Base-by-base conservation (phyloP, 2,329 filamentous ascomycete species). In the Sphaceloma murrayae region DNA sequence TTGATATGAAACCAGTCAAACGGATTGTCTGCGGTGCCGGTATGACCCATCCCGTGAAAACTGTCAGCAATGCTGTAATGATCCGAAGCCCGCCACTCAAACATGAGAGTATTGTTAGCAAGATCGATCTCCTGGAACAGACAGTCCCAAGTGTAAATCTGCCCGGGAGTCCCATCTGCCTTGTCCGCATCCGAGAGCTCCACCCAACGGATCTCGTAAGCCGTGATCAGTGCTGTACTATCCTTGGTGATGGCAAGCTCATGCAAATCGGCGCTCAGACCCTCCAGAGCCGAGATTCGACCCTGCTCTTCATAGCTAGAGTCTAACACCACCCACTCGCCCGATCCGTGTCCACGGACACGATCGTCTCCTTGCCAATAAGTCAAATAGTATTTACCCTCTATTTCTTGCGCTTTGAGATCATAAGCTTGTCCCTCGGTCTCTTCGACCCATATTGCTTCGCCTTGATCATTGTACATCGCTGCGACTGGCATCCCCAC, bases 1-100 rank as follows among this genome's bases (percentile, higher is more conserved):
- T 76, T 74, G 57, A 77, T 68, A 54, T 75, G 72, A 54, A 71
- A 72, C 57, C 64, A 73, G 50, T 74, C 72, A 56, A 64, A 74
- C 0, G 67, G 65, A 17, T 68, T 65, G 9, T 64, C 61, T 11
- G 63, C 61, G 7, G 64, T 56, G 2, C 52, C 56, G 27, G 48
- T 45, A 6, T 48, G 46, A 24, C 62, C 58, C 17, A 55, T 54
- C 6, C 63, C 59, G 34, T 54, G 57, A 38, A 53, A 58, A 2
- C 53, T 56, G 63, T 69, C 68, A 33, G 62, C 61, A 2, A 69
- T 66, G 11, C 59, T 56, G 22, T 74, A 60, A 54, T 77, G 69
- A 30, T 76, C 71, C 1, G 75, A 61, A 47, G 68, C 70, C 29
- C 63, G 64, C 74, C 74, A 77, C 51, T 77, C 69, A 50, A 77